A percentile compares a stretch with the other conserved stretches of the same genome.
These are phyloP conservation scores for Polytrichum formosum DNA, from an alignment of 225 moss, liverwort and hornwort genomes.

Conservation along the genomic window DNA sequence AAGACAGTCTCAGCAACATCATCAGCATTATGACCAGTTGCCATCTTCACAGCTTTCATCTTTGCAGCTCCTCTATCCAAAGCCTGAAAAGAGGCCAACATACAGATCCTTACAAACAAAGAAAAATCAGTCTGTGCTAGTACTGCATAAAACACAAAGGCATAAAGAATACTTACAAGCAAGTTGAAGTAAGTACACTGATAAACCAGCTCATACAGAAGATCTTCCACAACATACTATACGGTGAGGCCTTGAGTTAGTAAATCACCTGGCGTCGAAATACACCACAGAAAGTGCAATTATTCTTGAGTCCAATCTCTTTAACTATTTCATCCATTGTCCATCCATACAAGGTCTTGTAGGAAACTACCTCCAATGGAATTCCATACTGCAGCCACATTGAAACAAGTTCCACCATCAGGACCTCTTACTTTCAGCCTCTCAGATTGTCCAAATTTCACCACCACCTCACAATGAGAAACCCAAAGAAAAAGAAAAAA, in stretches of 20 bases:
- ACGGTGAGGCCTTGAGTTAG: no score
- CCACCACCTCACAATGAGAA: background rate
- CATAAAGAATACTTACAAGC: no score
- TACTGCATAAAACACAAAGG: no score
- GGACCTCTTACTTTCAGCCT: background rate
- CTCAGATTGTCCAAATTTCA: background rate
- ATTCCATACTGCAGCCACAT: slow-evolving; percentile 83
- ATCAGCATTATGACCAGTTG: slow-evolving; percentile 97
- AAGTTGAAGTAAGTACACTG: no score
- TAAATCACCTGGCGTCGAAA: slow-evolving; percentile 85
- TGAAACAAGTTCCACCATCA: slow-evolving; percentile 8
- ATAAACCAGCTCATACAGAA: no score
- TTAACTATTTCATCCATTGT: slow-evolving; percentile 98
- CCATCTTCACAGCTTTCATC: slow-evolving; percentile 99
- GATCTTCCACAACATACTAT: no score
- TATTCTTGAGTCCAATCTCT: slow-evolving; percentile 94
- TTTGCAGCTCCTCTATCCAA: slow-evolving; percentile 97
- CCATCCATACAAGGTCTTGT: slow-evolving; percentile 94
- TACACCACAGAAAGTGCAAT: slow-evolving; percentile 98
- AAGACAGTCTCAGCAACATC: slow-evolving; percentile 97
- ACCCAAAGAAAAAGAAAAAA: background rate
- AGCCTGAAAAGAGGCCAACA: slow-evolving; percentile 40
- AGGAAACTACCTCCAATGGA: slow-evolving; percentile 91
- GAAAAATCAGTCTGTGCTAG: no score
- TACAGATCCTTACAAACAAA: no score